phyloP scores from a whole-genome alignment of 2,329 filamentous ascomycete genomes.

The Dothideomycetes sp. region DNA sequence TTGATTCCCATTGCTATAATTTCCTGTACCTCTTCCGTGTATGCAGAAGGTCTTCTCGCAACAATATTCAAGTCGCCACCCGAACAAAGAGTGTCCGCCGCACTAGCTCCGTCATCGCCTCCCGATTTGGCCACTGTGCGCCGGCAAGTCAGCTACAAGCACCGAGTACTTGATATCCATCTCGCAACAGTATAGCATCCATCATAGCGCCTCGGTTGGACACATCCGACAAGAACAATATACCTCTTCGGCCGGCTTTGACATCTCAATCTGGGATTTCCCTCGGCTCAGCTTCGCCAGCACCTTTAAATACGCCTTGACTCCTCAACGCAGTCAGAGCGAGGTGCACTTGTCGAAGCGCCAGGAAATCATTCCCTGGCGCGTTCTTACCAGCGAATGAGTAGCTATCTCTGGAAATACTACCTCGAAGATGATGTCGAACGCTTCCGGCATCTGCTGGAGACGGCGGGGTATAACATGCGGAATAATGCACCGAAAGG shows the following conservation, averaged over 20 bases:
- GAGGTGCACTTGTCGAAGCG: constrained; percentile 61
- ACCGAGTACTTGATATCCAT: background rate
- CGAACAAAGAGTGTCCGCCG: background rate
- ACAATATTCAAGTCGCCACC: background rate
- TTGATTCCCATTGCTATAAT: background rate
- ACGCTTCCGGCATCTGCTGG: constrained; percentile 79
- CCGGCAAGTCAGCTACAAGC: background rate
- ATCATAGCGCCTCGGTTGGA: background rate
- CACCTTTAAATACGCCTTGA: constrained; percentile 90
- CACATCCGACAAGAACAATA: no score
- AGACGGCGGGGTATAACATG: constrained; percentile 51
- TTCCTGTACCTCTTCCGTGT: no score
- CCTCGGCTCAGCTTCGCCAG: constrained; percentile 36
- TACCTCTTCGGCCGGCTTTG: no score
- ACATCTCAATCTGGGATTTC: background rate
- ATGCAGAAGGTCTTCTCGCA: no score
- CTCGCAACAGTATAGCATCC: background rate
- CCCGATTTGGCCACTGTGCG: no score
- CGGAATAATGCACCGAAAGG: constrained; percentile 42
- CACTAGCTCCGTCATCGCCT: background rate
- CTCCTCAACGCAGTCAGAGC: constrained; percentile 76
- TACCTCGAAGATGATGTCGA: constrained; percentile 98
- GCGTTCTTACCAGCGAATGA: constrained; percentile 55
- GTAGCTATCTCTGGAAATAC: constrained; percentile 90
- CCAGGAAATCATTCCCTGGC: constrained; percentile 28